Percentiles rank a stretch among this genome's conserved stretches.
phyloP scores from a whole-genome alignment of 768 basidiomycete genomes.

The Roridomyces roridus region DNA sequence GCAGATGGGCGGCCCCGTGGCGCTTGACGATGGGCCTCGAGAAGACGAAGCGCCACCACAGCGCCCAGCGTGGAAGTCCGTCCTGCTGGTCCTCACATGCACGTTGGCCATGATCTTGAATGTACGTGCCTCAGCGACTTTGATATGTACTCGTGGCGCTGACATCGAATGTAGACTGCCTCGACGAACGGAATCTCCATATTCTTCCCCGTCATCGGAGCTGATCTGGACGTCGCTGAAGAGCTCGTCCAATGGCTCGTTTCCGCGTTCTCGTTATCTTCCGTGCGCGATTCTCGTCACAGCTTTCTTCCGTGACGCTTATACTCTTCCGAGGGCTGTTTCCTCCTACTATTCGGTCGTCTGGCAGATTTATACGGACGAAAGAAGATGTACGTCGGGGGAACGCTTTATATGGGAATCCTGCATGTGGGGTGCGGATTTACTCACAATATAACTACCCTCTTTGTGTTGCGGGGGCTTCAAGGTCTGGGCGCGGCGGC shows the following conservation, averaged over 20 bases:
- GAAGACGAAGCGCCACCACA: no score
- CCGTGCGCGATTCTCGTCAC: constrained; percentile 36
- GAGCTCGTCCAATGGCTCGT: constrained; percentile 56
- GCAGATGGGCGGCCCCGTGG: no score
- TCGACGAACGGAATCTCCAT: no score
- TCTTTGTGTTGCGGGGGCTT: constrained; percentile 65
- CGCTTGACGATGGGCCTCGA: no score
- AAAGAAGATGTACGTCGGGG: constrained; percentile 57
- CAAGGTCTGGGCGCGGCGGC: constrained; percentile 70
- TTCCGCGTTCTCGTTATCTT: constrained; percentile 56
- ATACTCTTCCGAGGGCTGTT: constrained; percentile 54
- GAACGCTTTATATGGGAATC: constrained; percentile 47
- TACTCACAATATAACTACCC: constrained; percentile 47
- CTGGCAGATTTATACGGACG: constrained; percentile 69
- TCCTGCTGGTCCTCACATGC: no score
- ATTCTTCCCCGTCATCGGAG: constrained; percentile 41
- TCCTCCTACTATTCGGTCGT: constrained; percentile 65
- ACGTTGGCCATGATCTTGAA: no score
- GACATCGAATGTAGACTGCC: no score
- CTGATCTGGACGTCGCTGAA: no score
- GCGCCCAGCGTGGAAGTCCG: no score
- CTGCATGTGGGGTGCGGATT: constrained; percentile 61
- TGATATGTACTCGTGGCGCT: no score
- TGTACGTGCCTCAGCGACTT: no score
- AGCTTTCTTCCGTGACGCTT: neutral